These are phyloP conservation scores for Thymus quinquecostatus DNA, from an alignment of 257 asterid genomes.

Conservation along the genomic window DNA sequence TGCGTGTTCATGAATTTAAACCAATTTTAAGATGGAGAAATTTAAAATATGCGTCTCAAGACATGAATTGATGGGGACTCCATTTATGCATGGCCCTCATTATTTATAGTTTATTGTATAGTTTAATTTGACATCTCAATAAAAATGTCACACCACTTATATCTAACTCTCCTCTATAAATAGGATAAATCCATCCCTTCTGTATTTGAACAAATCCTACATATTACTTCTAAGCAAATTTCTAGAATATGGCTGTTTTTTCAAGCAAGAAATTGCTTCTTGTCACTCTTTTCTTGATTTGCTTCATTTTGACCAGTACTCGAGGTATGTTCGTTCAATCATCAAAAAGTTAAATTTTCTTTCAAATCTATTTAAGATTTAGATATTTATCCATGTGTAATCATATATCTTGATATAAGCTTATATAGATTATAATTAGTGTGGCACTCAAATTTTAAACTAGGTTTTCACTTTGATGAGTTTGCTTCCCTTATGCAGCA, in stretches of 20 bases:
- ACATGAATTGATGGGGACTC: conserved; percentile 33
- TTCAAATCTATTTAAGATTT: no score
- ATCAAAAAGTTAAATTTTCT: background rate
- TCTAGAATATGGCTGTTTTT: conserved; percentile 18
- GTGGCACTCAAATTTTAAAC: background rate
- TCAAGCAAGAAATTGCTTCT: conserved; percentile 29
- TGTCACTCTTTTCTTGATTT: conserved; percentile 30
- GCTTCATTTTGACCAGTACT: conserved; percentile 31
- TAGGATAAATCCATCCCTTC: background rate
- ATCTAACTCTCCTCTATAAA: conserved; percentile 11
- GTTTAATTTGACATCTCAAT: conserved; percentile 20
- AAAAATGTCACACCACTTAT: conserved; percentile 5
- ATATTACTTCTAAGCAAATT: background rate
- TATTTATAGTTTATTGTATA: conserved; percentile 11
- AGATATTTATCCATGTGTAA: no score
- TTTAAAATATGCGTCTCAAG: background rate
- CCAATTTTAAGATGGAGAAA: background rate
- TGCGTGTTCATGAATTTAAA: background rate
- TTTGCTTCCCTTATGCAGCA: conserved; percentile 17
- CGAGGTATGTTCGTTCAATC: conserved; percentile 26
- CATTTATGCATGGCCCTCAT: conserved; percentile 20
- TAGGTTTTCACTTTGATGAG: background rate
- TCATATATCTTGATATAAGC: no score
- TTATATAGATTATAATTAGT: no score
- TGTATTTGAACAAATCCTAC: background rate